Evolutionary conservation across 345 rosid species (phyloP).

Genomic region (Pistacia vera): DNA sequence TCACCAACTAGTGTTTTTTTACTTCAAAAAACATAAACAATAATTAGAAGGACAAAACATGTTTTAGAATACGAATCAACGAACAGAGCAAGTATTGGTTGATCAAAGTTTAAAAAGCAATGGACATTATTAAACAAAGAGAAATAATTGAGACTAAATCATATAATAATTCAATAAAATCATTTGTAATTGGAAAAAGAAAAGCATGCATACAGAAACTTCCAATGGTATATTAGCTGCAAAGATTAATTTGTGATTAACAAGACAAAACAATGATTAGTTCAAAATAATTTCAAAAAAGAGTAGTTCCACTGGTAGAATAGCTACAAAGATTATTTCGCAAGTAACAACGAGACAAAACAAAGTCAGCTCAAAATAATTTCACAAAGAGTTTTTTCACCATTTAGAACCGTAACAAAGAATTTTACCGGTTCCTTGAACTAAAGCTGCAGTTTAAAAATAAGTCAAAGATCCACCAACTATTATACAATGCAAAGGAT

Average conservation of each 20-base stretch:
- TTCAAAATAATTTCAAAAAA: not conserved
- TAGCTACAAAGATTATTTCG: not conserved
- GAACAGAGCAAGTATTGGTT: no score
- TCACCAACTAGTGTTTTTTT: conserved; percentile 6
- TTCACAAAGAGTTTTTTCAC: not conserved
- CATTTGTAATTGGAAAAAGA: no score
- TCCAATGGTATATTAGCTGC: no score
- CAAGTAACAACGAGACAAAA: not conserved
- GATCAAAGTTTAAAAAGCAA: no score
- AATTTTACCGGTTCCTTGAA: not conserved
- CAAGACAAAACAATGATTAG: not conserved
- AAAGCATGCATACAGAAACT: no score
- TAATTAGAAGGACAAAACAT: not conserved
- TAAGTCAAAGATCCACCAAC: conserved; percentile 19
- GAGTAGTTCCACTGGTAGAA: no score
- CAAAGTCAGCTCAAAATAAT: not conserved
- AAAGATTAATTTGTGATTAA: not conserved
- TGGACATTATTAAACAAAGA: no score
- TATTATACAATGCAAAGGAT: not conserved
- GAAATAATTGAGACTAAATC: no score
- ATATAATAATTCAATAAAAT: no score
- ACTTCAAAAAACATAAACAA: not conserved
- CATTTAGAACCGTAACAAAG: not conserved
- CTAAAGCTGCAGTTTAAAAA: conserved; percentile 2
- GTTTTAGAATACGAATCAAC: no score